A percentile compares a stretch with the other conserved stretches of the same genome.
Conservation (phyloP, 306 rosid species). For the Prunus mongolica region DNA sequence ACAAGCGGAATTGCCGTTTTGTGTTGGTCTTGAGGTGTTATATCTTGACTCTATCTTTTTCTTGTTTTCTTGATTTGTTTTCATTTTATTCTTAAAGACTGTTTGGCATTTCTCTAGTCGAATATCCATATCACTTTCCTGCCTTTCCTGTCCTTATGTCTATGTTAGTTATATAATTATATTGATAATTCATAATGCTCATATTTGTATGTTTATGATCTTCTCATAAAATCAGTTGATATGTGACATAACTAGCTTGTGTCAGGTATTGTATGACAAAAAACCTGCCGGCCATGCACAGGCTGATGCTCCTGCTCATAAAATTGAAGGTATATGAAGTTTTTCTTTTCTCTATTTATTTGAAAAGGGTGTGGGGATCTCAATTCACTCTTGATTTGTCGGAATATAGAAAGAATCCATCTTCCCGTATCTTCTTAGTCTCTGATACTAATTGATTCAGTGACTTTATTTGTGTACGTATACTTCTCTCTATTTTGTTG, state of each 20-base stretch:
- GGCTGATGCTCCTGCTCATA: constrained; percentile 30
- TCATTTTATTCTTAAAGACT: background rate
- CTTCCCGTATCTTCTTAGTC: background rate
- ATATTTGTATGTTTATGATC: background rate
- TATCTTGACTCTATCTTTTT: constrained; percentile 2
- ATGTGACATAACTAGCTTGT: constrained; percentile 16
- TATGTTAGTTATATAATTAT: background rate
- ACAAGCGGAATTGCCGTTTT: constrained; percentile 73
- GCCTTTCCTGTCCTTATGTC: background rate
- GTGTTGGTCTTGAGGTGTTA: constrained; percentile 84
- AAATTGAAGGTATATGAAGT: constrained; percentile 36
- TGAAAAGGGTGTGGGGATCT: background rate
- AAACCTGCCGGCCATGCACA: constrained; percentile 40
- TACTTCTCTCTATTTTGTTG: background rate
- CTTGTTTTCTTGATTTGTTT: background rate
- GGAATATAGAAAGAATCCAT: background rate
- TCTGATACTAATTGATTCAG: background rate
- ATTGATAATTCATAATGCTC: background rate
- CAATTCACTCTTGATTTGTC: background rate
- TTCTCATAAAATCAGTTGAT: background rate
- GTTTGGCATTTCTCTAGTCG: background rate
- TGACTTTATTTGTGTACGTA: background rate
- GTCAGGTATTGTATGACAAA: constrained; percentile 67
- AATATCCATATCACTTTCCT: background rate
- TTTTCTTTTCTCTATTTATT: background rate